Conservation (phyloP, 305 asterid genomes). For the Fraxinus velutina region DNA sequence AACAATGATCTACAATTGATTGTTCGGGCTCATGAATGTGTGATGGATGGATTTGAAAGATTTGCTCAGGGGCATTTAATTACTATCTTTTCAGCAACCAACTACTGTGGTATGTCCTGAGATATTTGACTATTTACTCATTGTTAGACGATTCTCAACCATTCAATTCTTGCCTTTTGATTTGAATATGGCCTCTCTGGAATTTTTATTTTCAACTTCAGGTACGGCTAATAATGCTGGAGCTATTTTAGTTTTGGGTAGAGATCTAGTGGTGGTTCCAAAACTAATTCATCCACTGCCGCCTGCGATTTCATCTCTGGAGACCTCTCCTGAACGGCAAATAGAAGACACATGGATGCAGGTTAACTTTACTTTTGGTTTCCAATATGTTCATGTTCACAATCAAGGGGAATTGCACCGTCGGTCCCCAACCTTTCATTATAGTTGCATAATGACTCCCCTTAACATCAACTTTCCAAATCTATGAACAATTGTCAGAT, state of each 20-base stretch:
- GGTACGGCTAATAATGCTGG: conserved; percentile 99
- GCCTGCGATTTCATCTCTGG: conserved; percentile 90
- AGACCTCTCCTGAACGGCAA: conserved; percentile 84
- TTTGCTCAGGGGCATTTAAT: conserved; percentile 98
- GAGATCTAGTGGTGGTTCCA: conserved; percentile 98
- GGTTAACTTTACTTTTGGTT: conserved; percentile 40
- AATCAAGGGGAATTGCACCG: background rate
- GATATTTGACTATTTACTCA: background rate
- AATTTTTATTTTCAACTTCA: conserved; percentile 22
- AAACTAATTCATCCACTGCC: conserved; percentile 94
- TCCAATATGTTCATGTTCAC: background rate
- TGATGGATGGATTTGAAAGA: conserved; percentile 99
- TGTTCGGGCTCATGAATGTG: conserved; percentile 97
- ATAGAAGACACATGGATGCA: conserved; percentile 99
- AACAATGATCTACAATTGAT: conserved; percentile 95
- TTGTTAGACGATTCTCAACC: background rate
- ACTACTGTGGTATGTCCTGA: conserved; percentile 78
- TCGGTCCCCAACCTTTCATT: background rate
- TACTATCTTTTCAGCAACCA: conserved; percentile 95
- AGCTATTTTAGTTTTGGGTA: conserved; percentile 97
- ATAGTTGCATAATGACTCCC: background rate
- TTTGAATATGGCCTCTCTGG: background rate
- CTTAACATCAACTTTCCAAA: background rate
- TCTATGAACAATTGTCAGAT: background rate
- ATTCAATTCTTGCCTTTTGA: background rate